A percentile compares a stretch with the other conserved stretches of the same genome.
phyloP scores from a whole-genome alignment of 352 stramenopile species.

The Albugo laibachii region DNA sequence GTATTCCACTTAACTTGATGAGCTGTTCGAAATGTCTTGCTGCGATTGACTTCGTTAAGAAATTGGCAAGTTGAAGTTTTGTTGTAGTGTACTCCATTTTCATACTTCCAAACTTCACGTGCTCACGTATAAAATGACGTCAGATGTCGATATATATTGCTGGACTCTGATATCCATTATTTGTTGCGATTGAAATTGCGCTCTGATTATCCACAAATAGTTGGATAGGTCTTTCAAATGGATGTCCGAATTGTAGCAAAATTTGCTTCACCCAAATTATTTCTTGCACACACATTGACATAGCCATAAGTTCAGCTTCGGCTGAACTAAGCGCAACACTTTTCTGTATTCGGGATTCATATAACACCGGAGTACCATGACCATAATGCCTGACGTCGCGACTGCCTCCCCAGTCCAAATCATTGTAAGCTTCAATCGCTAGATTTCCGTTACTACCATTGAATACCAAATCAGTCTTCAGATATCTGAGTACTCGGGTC shows the following conservation, averaged over 20 bases:
- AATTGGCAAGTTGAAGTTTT: no score
- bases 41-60: no score
- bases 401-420: slow-evolving; percentile 9
- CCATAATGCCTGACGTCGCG: slow-evolving; percentile 4
- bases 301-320: slow-evolving; percentile 12
- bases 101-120: not conserved
- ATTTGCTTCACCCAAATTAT: not conserved
- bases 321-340: slow-evolving; percentile 9
- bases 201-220: slow-evolving; percentile 3
- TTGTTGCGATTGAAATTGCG: slow-evolving; percentile 6
- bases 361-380: slow-evolving; percentile 5
- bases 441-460: not conserved
- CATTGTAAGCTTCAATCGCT: slow-evolving; percentile 2
- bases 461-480: not conserved
- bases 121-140: not conserved
- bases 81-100: no score
- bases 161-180: not conserved
- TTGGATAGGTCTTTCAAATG: slow-evolving; percentile 1
- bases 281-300: slow-evolving; percentile 4
- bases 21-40: not conserved
- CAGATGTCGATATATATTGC: not conserved
- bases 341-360: slow-evolving; percentile 6
- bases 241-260: not conserved
- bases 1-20: not conserved
- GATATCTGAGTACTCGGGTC: no score